Percentiles rank a stretch among this genome's conserved stretches.
Conservation (phyloP, 1,284 basidiomycete species). For the Puccinia brachypodii region DNA sequence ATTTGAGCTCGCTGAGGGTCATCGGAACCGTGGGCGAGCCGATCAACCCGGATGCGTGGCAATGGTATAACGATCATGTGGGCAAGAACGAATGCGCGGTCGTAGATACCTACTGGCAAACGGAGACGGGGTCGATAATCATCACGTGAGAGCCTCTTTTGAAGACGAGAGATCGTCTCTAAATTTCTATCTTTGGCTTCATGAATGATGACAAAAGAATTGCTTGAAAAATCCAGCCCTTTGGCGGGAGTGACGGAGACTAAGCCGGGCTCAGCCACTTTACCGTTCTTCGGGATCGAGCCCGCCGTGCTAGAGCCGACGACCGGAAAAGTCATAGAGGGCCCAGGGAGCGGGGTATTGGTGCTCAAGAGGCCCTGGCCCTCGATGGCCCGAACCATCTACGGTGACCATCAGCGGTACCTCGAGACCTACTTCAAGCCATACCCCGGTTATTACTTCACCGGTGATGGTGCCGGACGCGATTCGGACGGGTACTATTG, state of each 20-base stretch:
- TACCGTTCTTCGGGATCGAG: constrained; percentile 96
- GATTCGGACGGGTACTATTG: constrained; percentile 87
- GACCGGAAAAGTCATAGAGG: constrained; percentile 60
- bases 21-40: constrained; percentile 95
- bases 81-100: constrained; percentile 86
- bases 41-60: constrained; percentile 99
- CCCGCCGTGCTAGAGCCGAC: constrained; percentile 81
- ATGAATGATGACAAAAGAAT: neutral
- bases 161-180: neutral
- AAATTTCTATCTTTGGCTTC: neutral
- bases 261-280: constrained; percentile 93
- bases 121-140: constrained; percentile 93
- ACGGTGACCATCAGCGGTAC: constrained; percentile 84
- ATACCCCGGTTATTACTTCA: constrained; percentile 87
- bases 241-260: constrained; percentile 93
- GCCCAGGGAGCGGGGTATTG: constrained; percentile 75
- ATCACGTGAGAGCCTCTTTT: constrained; percentile 63
- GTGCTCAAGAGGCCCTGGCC: constrained; percentile 88
- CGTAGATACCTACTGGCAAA: constrained; percentile 80
- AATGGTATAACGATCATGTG: constrained; percentile 96
- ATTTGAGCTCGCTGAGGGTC: constrained; percentile 79
- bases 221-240: constrained; percentile 59
- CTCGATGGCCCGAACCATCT: constrained; percentile 91
- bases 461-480: constrained; percentile 90
- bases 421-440: constrained; percentile 90